phyloP scores from a whole-genome alignment of 202 grass and related monocot genomes.

The Panicum hallii region DNA sequence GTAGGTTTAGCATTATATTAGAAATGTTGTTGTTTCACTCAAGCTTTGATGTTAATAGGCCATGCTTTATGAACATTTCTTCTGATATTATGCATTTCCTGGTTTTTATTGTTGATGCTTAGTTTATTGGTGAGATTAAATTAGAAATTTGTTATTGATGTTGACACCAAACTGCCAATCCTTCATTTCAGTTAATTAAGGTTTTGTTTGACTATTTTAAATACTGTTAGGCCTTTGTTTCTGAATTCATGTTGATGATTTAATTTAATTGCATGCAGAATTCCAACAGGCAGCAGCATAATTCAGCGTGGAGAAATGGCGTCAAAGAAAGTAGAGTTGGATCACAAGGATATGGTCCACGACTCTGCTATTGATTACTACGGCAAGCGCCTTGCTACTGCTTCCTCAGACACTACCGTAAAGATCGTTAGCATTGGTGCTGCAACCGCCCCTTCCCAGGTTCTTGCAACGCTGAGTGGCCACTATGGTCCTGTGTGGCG shows the following conservation, averaged over 20 bases:
- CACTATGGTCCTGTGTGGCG: slow-evolving; percentile 72
- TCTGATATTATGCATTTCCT: neutral
- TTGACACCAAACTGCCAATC: neutral
- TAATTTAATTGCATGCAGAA: slow-evolving; percentile 37
- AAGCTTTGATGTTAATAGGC: neutral
- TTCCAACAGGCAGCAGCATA: slow-evolving; percentile 9
- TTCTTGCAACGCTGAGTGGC: slow-evolving; percentile 59
- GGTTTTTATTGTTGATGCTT: neutral
- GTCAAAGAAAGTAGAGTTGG: slow-evolving; percentile 69
- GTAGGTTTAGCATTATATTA: neutral
- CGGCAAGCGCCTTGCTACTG: slow-evolving; percentile 70
- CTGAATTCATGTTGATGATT: slow-evolving; percentile 13
- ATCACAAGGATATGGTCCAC: slow-evolving; percentile 72
- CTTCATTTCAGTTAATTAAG: neutral
- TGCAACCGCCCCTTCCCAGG: slow-evolving; percentile 46
- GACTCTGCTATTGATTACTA: slow-evolving; percentile 70
- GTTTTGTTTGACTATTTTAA: neutral
- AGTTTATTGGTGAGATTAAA: neutral
- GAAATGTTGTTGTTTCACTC: slow-evolving; percentile 5
- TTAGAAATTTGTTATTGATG: neutral
- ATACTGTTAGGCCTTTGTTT: neutral
- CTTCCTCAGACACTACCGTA: slow-evolving; percentile 61
- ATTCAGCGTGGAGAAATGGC: slow-evolving; percentile 47
- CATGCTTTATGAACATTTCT: neutral
- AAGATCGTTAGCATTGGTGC: slow-evolving; percentile 49